Evolutionary conservation across 768 basidiomycete genomes (phyloP), one percentile per base, ranked within the genome.

Genomic region (Coprinopsis sp.): DNA sequence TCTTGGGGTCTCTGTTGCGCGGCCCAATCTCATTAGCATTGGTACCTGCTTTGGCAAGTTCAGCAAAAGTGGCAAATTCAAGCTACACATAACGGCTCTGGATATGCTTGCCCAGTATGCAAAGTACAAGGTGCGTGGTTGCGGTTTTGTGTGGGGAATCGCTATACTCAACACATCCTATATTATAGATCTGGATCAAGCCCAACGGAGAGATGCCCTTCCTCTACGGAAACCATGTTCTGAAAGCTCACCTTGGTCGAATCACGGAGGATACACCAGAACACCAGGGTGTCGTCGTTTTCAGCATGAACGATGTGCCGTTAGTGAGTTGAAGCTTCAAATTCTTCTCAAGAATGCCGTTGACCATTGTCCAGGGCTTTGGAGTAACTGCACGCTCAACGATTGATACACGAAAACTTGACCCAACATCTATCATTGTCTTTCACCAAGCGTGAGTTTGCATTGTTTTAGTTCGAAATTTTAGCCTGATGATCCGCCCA

Each of bases 131-230:
- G 96, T 92, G 51, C 44, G 10, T 37, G 8, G 46, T 39, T 29
- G 24, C 37, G n/a, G 8, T 23, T n/a, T n/a, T n/a, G n/a, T n/a
- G n/a, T n/a, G n/a, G n/a, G n/a, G n/a, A n/a, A n/a, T n/a, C n/a
- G n/a, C n/a, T n/a, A n/a, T n/a, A n/a, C n/a, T n/a, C n/a, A n/a
- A n/a, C n/a, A n/a, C n/a, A n/a, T n/a, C n/a, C n/a, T n/a, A n/a
- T n/a, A n/a, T n/a, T n/a, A n/a, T n/a, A n/a, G 95, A 80, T 98
- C 14, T 99, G 96, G 96, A 92, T 99, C 63, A 99, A 99, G 66
- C 86, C 94, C 21, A 95, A 98, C 54, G 96, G 96, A 59, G 96
- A 99, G 69, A 95, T 99, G 86, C 96, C 96, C 1, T 99, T 95
- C 76, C 70, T 99, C 29, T 99, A 99, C 60, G 96, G 96, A 47